Percentiles rank a stretch among this genome's conserved stretches.
Conservation (phyloP, 2,329 filamentous ascomycete genomes). For the Karstenula rhodostoma region DNA sequence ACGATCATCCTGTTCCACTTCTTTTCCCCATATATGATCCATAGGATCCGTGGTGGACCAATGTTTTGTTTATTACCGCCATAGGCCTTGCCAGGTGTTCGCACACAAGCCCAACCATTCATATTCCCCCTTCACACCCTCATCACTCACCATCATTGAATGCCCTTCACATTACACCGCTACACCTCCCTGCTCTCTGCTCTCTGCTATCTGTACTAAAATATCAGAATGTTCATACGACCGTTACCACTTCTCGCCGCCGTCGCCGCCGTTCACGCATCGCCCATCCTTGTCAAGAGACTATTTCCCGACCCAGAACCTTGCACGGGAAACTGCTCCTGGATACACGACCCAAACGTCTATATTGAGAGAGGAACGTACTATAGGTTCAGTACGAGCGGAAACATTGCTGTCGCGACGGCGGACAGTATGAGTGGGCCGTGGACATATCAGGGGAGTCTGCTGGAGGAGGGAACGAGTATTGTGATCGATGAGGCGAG, state of each 20-base stretch:
- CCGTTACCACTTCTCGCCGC: constrained; percentile 4
- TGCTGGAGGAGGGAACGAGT: constrained; percentile 53
- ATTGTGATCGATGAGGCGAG: constrained; percentile 50
- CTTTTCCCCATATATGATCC: background rate
- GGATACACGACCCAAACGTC: constrained; percentile 57
- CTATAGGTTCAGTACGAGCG: constrained; percentile 60
- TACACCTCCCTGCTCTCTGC: background rate
- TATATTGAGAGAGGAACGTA: constrained; percentile 57
- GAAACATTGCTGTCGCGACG: constrained; percentile 56
- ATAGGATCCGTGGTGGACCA: background rate
- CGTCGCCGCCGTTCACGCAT: constrained; percentile 14
- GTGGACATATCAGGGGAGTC: constrained; percentile 56
- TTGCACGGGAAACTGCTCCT: constrained; percentile 50
- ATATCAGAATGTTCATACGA: constrained; percentile 11
- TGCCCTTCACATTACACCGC: background rate
- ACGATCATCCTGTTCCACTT: background rate
- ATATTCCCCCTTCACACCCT: constrained; percentile 3
- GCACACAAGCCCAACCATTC: constrained; percentile 1
- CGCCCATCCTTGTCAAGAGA: constrained; percentile 19
- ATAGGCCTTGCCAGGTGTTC: background rate
- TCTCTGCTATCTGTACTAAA: constrained; percentile 17
- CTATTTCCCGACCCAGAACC: constrained; percentile 43
- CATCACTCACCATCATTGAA: background rate
- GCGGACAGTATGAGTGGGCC: constrained; percentile 55
- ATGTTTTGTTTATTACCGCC: background rate